Base-by-base conservation (phyloP, 352 stramenopile genomes). In the Aphanomyces astaci region DNA sequence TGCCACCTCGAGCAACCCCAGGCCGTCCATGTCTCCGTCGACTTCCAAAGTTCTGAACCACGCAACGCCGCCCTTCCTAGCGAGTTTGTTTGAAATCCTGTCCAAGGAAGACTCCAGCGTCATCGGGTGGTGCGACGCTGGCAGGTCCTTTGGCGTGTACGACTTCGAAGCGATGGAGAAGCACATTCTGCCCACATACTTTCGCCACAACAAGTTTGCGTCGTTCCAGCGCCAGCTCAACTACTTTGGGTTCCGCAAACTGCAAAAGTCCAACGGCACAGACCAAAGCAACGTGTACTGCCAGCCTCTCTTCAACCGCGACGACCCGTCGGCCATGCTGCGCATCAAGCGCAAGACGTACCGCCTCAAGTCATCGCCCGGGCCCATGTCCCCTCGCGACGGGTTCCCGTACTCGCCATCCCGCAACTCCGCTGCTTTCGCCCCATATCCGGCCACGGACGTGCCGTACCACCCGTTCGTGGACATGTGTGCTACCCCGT, bases 231-330 rank as follows among this genome's bases (percentile, higher is more conserved):
- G 82, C 13, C 82, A 90, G 68, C 70, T 90, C 36, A 90, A 90
- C 70, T 90, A 90, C 71, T 90, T 90, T 76, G 82, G 82, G 17
- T 90, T 90, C 52, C 87, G 88, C 60, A 90, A 90, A 63, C 85
- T 82, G 76, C 86, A 79, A 64, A 90, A 88, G 67, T 85, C 79
- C 17, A 24, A 9, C 25, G 56, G 43, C 4, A 57, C 46, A 27
- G 60, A 67, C 30, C 78, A 87, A 72, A 87, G 78, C 30, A 83
- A 77, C 53, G 76, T 86, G 51, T 90, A 88, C 67, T 86, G 78
- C 68, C 82, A 88, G 45, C 82, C 82, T 1, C 87, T 75, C 67
- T 90, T 90, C 60, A 31, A 86, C 3, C 73, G 76, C 17, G 71
- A 72, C 3, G 78, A 90, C 48, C 83, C 84, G 36, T 75, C 86